A percentile compares a stretch with the other conserved stretches of the same genome.
Conservation (phyloP, 2,329 filamentous ascomycete species). For the Fusarium floridanum region DNA sequence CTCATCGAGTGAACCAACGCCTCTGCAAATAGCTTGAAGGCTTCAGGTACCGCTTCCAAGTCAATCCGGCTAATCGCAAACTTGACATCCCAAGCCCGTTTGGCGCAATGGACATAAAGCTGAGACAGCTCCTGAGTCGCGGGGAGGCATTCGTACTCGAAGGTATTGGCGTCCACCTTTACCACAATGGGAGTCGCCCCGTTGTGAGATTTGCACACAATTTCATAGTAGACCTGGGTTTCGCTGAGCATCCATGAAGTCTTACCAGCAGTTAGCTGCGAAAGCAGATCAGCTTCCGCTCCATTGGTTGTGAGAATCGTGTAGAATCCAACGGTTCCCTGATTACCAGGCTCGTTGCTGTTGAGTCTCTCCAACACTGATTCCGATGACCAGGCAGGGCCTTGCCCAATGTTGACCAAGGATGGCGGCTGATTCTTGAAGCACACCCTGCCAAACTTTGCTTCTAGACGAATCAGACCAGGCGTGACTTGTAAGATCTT, state of each 20-base stretch:
- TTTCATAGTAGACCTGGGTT: slow-evolving; percentile 44
- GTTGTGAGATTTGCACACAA: slow-evolving; percentile 38
- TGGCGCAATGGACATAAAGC: slow-evolving; percentile 49
- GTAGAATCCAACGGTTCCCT: slow-evolving; percentile 42
- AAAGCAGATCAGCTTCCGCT: slow-evolving; percentile 43
- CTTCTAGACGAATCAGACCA: slow-evolving; percentile 42
- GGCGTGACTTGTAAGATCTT: slow-evolving; percentile 40
- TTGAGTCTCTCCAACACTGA: slow-evolving; percentile 24
- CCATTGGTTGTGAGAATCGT: slow-evolving; percentile 46
- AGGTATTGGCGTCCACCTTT: slow-evolving; percentile 46
- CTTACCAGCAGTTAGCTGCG: slow-evolving; percentile 20
- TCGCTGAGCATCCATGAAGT: slow-evolving; percentile 35
- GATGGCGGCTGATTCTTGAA: slow-evolving; percentile 35
- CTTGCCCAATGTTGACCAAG: slow-evolving; percentile 37
- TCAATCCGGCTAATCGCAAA: slow-evolving; percentile 34
- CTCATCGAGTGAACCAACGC: slow-evolving; percentile 40
- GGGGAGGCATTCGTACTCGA: slow-evolving; percentile 38
- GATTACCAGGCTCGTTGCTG: slow-evolving; percentile 2
- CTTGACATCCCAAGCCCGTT: slow-evolving; percentile 51
- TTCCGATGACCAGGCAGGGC: slow-evolving; percentile 30
- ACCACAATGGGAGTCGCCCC: slow-evolving; percentile 32
- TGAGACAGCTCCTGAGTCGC: slow-evolving; percentile 33
- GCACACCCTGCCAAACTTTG: slow-evolving; percentile 49
- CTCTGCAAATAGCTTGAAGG: slow-evolving; percentile 35
- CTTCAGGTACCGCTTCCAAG: slow-evolving; percentile 23